Percentiles rank a stretch among this genome's conserved stretches.
Evolutionary conservation across 768 basidiomycete genomes (phyloP).

Genomic region (Galerina marginata): DNA sequence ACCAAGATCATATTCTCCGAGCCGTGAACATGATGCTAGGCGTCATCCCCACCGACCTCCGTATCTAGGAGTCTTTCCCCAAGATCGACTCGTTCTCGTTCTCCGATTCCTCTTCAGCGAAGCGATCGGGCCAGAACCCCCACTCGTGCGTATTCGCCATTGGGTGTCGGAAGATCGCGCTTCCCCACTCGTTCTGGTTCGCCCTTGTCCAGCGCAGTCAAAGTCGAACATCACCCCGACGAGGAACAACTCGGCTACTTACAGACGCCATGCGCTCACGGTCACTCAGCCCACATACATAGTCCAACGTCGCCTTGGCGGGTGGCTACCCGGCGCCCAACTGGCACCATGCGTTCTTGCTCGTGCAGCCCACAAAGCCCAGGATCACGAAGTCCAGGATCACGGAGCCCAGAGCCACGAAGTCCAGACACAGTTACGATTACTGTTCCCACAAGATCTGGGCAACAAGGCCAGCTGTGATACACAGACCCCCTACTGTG

Average conservation of each 20-base stretch:
- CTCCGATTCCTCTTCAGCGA: slow-evolving; percentile 8
- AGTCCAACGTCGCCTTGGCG: background rate
- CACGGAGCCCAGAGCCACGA: background rate
- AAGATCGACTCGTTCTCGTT: background rate
- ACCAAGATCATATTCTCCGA: slow-evolving; percentile 12
- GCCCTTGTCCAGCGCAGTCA: no score
- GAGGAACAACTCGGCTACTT: no score
- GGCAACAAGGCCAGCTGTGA: background rate
- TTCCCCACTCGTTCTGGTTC: no score
- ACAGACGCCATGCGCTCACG: background rate
- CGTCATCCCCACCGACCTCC: slow-evolving; percentile 2
- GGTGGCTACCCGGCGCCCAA: no score
- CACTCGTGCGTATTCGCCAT: background rate
- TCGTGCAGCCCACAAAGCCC: no score
- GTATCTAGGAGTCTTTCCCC: slow-evolving; percentile 1
- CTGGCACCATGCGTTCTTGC: no score
- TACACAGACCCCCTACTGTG: slow-evolving; percentile 30
- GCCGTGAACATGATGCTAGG: slow-evolving; percentile 1
- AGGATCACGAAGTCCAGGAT: no score
- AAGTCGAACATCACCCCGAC: no score
- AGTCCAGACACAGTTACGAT: slow-evolving; percentile 11
- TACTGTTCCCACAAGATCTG: slow-evolving; percentile 17
- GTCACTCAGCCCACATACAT: background rate
- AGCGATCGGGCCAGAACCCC: background rate
- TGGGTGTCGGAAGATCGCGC: no score